These are phyloP conservation scores for Clonostachys chloroleuca DNA, from an alignment of 2,329 filamentous ascomycete species.

Conservation along the genomic window DNA sequence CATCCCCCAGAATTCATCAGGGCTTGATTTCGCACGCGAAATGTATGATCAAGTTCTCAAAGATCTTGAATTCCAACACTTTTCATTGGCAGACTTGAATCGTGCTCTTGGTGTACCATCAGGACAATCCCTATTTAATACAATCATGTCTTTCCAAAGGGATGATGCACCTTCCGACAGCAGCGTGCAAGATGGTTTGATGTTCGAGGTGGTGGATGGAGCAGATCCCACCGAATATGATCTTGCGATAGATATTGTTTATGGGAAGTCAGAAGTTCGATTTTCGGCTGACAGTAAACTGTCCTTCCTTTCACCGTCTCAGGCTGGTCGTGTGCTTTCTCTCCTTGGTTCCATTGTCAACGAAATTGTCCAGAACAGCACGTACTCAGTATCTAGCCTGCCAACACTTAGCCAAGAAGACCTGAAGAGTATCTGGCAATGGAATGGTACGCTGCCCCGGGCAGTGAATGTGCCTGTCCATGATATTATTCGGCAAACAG, in stretches of 20 bases:
- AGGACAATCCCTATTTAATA: constrained; percentile 4
- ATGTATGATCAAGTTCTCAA: constrained; percentile 14
- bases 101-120: neutral
- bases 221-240: too few relatives aligned
- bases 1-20: neutral
- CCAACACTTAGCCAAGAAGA: neutral
- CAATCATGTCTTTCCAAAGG: constrained; percentile 5
- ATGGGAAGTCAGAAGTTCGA: too few relatives aligned
- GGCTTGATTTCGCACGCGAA: neutral
- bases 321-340: too few relatives aligned
- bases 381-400: too few relatives aligned
- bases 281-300: too few relatives aligned
- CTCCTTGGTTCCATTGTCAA: too few relatives aligned
- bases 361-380: too few relatives aligned
- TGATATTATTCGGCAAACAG: neutral
- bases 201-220: too few relatives aligned
- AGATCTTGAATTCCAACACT: constrained; percentile 1
- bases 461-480: neutral
- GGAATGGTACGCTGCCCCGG: neutral
- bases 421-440: neutral
- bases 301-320: too few relatives aligned
- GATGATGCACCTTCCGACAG: too few relatives aligned
- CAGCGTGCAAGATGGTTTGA: too few relatives aligned
- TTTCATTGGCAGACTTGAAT: constrained; percentile 3
- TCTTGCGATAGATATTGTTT: too few relatives aligned